Evolutionary conservation across 1,284 basidiomycete species (phyloP).

Genomic region (Leccinum variabile): DNA sequence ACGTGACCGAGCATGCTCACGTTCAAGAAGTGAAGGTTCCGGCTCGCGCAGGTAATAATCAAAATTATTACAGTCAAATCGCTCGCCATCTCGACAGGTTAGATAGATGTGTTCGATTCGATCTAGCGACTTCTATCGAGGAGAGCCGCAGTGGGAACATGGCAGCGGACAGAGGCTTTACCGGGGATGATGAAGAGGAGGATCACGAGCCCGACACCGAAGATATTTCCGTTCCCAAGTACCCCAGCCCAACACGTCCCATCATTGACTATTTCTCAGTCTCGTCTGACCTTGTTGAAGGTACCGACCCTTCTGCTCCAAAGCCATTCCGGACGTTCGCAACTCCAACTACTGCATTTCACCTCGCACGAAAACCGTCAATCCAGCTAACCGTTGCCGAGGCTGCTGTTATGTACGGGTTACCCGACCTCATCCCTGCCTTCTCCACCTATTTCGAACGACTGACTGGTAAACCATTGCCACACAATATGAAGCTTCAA

Average conservation of each 20-base stretch:
- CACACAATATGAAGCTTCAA: constrained; percentile 3
- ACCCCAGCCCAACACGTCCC: not conserved
- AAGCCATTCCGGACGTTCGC: constrained; percentile 6
- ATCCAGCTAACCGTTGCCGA: constrained; percentile 2
- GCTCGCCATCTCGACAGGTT: constrained; percentile 1
- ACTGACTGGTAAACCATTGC: not conserved
- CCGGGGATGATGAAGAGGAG: not conserved
- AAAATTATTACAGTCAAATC: not conserved
- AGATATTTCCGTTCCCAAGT: not conserved
- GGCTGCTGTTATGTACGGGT: not conserved
- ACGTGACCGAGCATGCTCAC: constrained; percentile 9
- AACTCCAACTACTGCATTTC: constrained; percentile 9
- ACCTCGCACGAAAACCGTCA: constrained; percentile 8
- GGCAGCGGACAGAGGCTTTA: not conserved
- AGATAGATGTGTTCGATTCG: constrained; percentile 9
- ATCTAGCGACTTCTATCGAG: constrained; percentile 4
- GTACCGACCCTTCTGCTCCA: not conserved
- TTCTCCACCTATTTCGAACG: not conserved
- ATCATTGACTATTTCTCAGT: constrained; percentile 10
- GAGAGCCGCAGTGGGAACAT: not conserved
- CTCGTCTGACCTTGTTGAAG: not conserved
- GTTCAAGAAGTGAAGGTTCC: constrained; percentile 8
- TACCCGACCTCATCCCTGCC: constrained; percentile 7
- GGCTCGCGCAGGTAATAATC: constrained; percentile 7
- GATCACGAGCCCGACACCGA: constrained; percentile 7